Evolutionary conservation across 495 filamentous ascomycete genomes (phyloP).

Genomic region (Clohesyomyces aquaticus): DNA sequence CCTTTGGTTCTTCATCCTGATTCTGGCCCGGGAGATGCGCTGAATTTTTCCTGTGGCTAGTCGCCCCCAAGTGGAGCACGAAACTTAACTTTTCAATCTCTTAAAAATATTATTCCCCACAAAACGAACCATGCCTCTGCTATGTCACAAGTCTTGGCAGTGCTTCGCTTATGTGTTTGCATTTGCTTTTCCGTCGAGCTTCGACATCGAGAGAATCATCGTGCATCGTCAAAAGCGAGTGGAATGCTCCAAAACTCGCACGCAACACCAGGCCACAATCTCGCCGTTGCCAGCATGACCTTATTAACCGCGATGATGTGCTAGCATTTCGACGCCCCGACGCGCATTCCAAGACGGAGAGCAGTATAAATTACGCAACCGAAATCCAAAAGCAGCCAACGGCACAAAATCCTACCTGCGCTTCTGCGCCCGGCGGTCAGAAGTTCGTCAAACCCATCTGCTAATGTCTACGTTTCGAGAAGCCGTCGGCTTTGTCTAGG

Average conservation of each 20-base stretch:
- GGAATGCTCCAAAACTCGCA: conserved; percentile 4
- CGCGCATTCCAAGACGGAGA: conserved; percentile 24
- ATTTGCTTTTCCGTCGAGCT: conserved; percentile 15
- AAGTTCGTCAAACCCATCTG: neutral
- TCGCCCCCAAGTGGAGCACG: no score
- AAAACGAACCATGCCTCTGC: neutral
- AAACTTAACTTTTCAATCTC: no score
- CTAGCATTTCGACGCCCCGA: conserved; percentile 2
- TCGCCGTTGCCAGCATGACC: neutral
- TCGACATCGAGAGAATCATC: no score
- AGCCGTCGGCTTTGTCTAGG: conserved; percentile 13
- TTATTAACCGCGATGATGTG: conserved; percentile 15
- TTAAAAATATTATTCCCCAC: no score
- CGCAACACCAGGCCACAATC: conserved; percentile 5
- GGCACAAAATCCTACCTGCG: neutral
- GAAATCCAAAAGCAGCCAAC: conserved; percentile 37
- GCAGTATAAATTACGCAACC: conserved; percentile 26
- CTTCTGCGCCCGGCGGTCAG: neutral
- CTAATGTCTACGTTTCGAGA: neutral
- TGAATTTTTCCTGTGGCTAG: no score
- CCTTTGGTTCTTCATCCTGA: no score
- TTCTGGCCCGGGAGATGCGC: no score
- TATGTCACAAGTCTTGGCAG: neutral
- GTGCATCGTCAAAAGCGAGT: conserved; percentile 11
- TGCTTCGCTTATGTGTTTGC: conserved; percentile 21